Base-by-base conservation (phyloP, 257 asterid genomes). In the Pogostemon cablin region DNA sequence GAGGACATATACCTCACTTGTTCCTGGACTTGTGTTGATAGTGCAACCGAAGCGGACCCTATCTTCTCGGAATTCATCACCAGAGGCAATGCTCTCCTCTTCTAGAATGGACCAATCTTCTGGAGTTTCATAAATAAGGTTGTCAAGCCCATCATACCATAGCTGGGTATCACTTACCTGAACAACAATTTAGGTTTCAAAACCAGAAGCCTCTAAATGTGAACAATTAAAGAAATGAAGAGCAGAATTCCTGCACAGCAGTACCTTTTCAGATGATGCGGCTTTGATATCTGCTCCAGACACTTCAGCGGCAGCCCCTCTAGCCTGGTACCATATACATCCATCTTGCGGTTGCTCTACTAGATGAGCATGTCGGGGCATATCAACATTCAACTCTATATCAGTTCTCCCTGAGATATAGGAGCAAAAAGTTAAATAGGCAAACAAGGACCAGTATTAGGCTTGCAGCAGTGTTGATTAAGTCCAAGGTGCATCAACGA, bases 11-110 rank as follows among this genome's bases (percentile, higher is more conserved):
- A 91, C 99, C 97, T 95, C 97, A 43, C 98, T 89, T 75, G 95
- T 86, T 79, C 98, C 97, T 3, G 98, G 99, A 78, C 99, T 95
- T n/a, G 90, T 83, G 82, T 86, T 84, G 71, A 89, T 66, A 9
- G 84, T 79, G 86, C 93, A 86, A 63, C 75, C 82, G 65, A 95
- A 79, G 49, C 88, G 68, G 55, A 81, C 78, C 75, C 69, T 87
- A 67, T 83, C 87, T 11, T 86, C 91, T 62, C 77, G 80, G 68
- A 75, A 69, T 65, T 76, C 82, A 46, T 75, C 81, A 53, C 4
- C 59, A 9, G 42, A 34, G 55, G 50, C 55, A 39, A 15, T 65
- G 41, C 46, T 82, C 67, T 67, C 83, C 62, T 76, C 81, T 75
- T 68, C 76, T 63, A 35, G 17, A 53, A 68, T 67, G 15, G 79